These are phyloP conservation scores for Lithohypha guttulata DNA, from an alignment of 2,329 filamentous ascomycete genomes.

Conservation along the genomic window DNA sequence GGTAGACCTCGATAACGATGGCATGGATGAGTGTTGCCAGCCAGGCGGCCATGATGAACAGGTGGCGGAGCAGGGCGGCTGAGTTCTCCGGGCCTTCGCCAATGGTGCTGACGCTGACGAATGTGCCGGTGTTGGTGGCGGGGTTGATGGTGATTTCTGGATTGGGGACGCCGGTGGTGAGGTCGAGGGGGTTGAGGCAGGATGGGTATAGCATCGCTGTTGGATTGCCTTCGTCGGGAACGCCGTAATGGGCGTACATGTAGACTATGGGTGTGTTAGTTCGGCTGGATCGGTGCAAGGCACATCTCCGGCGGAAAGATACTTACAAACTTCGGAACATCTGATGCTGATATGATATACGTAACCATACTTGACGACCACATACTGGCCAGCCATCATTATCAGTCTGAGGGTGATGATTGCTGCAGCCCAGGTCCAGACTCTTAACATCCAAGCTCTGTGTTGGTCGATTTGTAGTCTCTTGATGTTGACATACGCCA, in stretches of 20 bases:
- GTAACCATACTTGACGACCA: slow-evolving; percentile 24
- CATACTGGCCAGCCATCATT: slow-evolving; percentile 28
- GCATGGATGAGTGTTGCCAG: slow-evolving; percentile 11
- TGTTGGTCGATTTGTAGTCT: slow-evolving; percentile 51
- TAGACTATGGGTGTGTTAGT: no score
- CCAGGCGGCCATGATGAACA: slow-evolving; percentile 14
- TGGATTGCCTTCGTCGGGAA: slow-evolving; percentile 32
- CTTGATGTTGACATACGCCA: slow-evolving; percentile 48
- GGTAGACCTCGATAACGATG: slow-evolving; percentile 12
- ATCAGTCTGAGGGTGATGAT: slow-evolving; percentile 5
- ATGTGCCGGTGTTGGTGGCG: slow-evolving; percentile 1
- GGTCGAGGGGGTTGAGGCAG: neutral
- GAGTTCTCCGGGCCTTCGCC: neutral
- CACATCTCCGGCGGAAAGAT: no score
- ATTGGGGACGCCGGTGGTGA: neutral
- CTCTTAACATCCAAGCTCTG: slow-evolving; percentile 50
- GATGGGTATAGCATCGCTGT: slow-evolving; percentile 29
- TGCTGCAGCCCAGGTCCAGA: neutral
- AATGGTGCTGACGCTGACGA: slow-evolving; percentile 3
- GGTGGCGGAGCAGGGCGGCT: neutral
- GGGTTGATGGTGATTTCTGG: no score
- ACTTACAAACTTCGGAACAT: slow-evolving; percentile 13
- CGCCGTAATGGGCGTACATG: slow-evolving; percentile 25
- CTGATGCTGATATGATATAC: neutral
- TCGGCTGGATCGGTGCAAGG: no score